These are phyloP conservation scores for Fusarium buxicola DNA, from an alignment of 2,329 filamentous ascomycete species.

Conservation along the genomic window DNA sequence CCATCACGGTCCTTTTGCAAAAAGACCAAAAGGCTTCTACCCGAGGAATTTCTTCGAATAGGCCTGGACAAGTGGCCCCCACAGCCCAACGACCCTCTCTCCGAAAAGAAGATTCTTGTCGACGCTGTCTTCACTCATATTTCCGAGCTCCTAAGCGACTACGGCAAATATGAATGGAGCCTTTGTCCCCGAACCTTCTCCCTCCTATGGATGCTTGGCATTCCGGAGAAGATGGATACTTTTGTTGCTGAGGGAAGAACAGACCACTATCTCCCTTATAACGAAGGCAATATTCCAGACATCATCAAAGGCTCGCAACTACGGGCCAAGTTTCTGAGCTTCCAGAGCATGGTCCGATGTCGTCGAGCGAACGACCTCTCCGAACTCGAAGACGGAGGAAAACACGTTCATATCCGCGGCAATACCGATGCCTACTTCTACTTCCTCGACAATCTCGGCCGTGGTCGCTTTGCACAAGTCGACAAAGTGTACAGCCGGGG, in stretches of 20 bases:
- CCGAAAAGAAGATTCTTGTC: too few species aligned
- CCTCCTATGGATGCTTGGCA: conserved; percentile 2
- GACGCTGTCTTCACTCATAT: not conserved
- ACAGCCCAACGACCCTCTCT: too few species aligned
- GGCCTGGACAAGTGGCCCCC: too few species aligned
- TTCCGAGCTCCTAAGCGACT: not conserved
- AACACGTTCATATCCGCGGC: not conserved
- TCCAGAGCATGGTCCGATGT: not conserved
- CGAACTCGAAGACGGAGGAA: not conserved
- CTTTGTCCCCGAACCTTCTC: not conserved
- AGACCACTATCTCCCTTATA: not conserved
- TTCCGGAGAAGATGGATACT: not conserved
- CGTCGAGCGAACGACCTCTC: not conserved
- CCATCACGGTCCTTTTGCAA: too few species aligned
- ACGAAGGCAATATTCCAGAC: not conserved
- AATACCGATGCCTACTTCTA: not conserved
- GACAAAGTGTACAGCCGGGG: not conserved
- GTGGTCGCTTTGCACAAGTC: not conserved
- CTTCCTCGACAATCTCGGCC: not conserved
- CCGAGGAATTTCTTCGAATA: too few species aligned
- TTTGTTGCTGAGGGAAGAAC: not conserved
- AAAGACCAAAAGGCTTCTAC: too few species aligned
- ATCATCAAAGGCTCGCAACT: not conserved
- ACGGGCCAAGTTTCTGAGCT: not conserved
- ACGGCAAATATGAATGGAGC: conserved; percentile 7